These are phyloP conservation scores for Penicillium concentricum DNA, from an alignment of 2,329 filamentous ascomycete species.

Conservation along the genomic window DNA sequence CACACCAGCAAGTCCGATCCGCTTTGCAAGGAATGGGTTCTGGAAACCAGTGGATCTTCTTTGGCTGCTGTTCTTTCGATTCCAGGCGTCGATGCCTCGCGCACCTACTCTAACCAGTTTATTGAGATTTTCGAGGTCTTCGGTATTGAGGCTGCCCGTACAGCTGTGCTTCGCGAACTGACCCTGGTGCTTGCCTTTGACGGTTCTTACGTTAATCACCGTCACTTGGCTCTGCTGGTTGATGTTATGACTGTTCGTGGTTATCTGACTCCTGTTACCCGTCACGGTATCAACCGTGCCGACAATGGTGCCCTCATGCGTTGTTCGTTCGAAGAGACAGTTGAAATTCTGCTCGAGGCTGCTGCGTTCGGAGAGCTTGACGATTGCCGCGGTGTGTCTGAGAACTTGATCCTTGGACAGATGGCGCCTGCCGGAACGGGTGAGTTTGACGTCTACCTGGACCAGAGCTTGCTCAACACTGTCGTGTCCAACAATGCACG, in stretches of 20 bases:
- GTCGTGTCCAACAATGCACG: conserved; percentile 90
- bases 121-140: conserved; percentile 93
- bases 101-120: conserved; percentile 93
- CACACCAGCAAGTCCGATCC: conserved; percentile 70
- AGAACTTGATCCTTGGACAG: conserved; percentile 98
- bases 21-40: conserved; percentile 85
- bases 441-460: conserved; percentile 89
- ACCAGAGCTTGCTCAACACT: conserved; percentile 92
- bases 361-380: conserved; percentile 93
- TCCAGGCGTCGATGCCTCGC: conserved; percentile 79
- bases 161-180: conserved; percentile 82
- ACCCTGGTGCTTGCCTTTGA: conserved; percentile 94
- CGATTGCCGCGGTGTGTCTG: conserved; percentile 95
- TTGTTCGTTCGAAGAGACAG: conserved; percentile 98
- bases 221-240: conserved; percentile 89
- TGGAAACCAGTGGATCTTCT: conserved; percentile 90
- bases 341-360: conserved; percentile 95
- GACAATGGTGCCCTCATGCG: conserved; percentile 98
- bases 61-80: conserved; percentile 81
- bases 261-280: conserved; percentile 90
- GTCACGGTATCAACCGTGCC: conserved; percentile 96
- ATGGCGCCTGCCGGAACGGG: conserved; percentile 96
- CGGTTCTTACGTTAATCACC: conserved; percentile 98
- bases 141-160: conserved; percentile 90
- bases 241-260: conserved; percentile 98